Conservation (phyloP, 345 rosid genomes). For the Lagerstroemia speciosa region DNA sequence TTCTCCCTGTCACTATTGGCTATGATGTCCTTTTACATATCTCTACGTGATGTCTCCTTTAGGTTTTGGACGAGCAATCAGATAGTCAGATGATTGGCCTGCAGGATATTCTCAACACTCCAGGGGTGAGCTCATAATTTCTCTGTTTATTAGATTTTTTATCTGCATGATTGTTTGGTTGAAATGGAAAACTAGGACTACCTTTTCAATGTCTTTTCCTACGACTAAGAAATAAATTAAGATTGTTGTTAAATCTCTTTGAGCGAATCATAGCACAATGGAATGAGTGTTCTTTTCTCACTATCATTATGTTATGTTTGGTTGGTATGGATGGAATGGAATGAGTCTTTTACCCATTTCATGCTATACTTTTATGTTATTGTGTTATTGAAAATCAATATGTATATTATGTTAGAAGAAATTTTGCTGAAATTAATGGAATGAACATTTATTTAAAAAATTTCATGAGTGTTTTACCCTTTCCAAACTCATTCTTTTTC, state of each 20-base stretch:
- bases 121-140: slow-evolving; percentile 45
- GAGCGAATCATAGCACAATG: not conserved
- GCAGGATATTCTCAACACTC: slow-evolving; percentile 59
- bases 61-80: slow-evolving; percentile 55
- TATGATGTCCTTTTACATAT: not conserved
- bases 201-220: not conserved
- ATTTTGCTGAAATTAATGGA: too few relatives aligned
- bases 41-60: slow-evolving; percentile 10
- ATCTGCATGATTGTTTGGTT: not conserved
- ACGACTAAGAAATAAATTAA: not conserved
- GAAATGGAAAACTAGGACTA: not conserved
- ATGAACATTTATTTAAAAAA: too few relatives aligned
- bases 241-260: not conserved
- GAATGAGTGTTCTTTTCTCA: not conserved
- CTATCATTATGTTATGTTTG: too few relatives aligned
- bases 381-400: too few relatives aligned
- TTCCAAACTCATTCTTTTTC: too few relatives aligned
- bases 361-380: too few relatives aligned
- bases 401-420: too few relatives aligned
- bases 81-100: slow-evolving; percentile 33
- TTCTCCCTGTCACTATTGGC: not conserved
- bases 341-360: too few relatives aligned
- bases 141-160: not conserved
- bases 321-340: too few relatives aligned
- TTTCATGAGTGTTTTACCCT: too few relatives aligned